Conservation (phyloP, 768 basidiomycete genomes). For the Flagelloscypha sp. region DNA sequence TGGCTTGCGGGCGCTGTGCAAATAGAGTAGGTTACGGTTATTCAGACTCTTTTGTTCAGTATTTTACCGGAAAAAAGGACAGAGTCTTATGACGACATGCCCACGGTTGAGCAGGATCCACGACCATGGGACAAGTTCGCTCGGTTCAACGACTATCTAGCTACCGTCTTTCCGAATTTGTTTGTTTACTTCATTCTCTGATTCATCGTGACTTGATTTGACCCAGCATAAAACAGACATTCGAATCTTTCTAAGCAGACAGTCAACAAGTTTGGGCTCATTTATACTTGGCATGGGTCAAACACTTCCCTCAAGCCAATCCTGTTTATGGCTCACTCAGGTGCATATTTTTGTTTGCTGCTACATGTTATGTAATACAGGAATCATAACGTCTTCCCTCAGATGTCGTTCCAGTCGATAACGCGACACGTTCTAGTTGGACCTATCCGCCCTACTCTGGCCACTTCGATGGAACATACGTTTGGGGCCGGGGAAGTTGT, state of each 20-base stretch:
- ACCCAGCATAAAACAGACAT: conserved; percentile 39
- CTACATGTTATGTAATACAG: too few relatives aligned
- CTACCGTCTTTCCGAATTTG: conserved; percentile 62
- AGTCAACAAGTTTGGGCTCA: conserved; percentile 71
- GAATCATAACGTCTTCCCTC: conserved; percentile 12
- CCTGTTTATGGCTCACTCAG: conserved; percentile 62
- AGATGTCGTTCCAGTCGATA: conserved; percentile 61
- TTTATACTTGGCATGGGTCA: conserved; percentile 66
- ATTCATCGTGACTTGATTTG: neutral
- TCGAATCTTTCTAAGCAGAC: conserved; percentile 50
- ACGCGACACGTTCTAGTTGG: conserved; percentile 42
- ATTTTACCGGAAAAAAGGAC: too few relatives aligned
- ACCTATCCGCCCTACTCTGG: conserved; percentile 53
- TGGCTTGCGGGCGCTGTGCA: conserved; percentile 41
- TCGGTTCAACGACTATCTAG: conserved; percentile 48
- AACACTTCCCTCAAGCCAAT: conserved; percentile 59
- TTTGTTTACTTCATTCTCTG: conserved; percentile 20
- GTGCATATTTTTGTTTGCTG: conserved; percentile 19
- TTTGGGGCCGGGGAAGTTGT: conserved; percentile 43
- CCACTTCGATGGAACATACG: conserved; percentile 36
- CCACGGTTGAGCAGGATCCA: conserved; percentile 37
- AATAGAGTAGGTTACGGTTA: too few relatives aligned
- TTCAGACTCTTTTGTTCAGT: too few relatives aligned
- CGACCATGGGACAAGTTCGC: conserved; percentile 50
- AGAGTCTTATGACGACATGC: conserved; percentile 45